These are phyloP conservation scores for Aquanectria penicillioides DNA, from an alignment of 2,329 filamentous ascomycete species.

Conservation along the genomic window DNA sequence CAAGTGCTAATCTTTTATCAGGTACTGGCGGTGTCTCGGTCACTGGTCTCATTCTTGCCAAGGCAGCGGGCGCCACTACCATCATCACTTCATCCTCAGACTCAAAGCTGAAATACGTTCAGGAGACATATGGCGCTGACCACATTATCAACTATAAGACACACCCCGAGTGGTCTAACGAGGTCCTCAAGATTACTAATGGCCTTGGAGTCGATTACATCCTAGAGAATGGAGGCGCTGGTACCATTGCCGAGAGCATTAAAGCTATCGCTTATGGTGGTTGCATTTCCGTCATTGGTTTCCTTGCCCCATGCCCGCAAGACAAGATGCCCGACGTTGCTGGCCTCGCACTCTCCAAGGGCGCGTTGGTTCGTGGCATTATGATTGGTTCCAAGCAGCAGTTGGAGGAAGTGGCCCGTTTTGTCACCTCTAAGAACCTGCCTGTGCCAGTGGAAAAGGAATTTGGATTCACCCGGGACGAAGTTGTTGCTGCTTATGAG, in stretches of 20 bases:
- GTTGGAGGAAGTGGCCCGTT: slow-evolving; percentile 6
- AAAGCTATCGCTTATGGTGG: slow-evolving; percentile 56
- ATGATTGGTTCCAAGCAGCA: slow-evolving; percentile 18
- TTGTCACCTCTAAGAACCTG: neutral
- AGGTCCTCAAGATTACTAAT: slow-evolving; percentile 55
- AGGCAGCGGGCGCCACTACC: slow-evolving; percentile 55
- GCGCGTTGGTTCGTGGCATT: slow-evolving; percentile 19
- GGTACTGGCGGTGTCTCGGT: slow-evolving; percentile 60
- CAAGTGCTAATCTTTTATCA: slow-evolving; percentile 13
- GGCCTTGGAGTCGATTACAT: slow-evolving; percentile 55
- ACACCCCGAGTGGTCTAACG: slow-evolving; percentile 54
- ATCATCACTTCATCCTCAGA: slow-evolving; percentile 63
- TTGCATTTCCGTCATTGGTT: slow-evolving; percentile 57
- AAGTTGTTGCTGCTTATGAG: slow-evolving; percentile 11
- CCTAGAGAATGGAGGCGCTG: slow-evolving; percentile 52
- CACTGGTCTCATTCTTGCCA: slow-evolving; percentile 56
- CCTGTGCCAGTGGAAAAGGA: slow-evolving; percentile 13
- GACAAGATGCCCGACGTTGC: slow-evolving; percentile 20
- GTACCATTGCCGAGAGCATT: slow-evolving; percentile 56
- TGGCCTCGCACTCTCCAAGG: slow-evolving; percentile 4
- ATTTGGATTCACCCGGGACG: slow-evolving; percentile 13
- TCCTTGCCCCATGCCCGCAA: slow-evolving; percentile 34
- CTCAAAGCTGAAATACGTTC: slow-evolving; percentile 53
- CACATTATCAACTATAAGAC: slow-evolving; percentile 61
- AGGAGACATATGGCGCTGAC: slow-evolving; percentile 52